These are phyloP conservation scores for Aspergillus transmontanensis DNA, from an alignment of 2,329 filamentous ascomycete genomes.

Conservation along the genomic window DNA sequence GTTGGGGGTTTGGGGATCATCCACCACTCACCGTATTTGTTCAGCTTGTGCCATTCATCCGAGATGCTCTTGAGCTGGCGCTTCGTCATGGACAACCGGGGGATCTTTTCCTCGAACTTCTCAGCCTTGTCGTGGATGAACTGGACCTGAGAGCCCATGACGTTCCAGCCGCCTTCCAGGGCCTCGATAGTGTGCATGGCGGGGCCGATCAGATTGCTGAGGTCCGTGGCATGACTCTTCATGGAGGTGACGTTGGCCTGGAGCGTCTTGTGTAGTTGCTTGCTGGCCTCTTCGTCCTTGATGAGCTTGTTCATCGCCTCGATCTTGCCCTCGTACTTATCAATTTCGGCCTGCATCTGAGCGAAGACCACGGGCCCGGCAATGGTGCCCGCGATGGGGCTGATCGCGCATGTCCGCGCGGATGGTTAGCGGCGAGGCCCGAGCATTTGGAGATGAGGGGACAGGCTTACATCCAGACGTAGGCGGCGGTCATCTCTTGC, in stretches of 20 bases:
- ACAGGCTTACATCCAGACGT: background rate
- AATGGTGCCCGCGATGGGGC: background rate
- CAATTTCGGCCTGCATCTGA: background rate
- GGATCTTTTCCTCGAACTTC: background rate
- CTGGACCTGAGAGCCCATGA: background rate
- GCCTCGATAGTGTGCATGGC: background rate
- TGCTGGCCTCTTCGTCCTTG: background rate
- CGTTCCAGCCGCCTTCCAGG: background rate
- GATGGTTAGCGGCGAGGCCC: no score
- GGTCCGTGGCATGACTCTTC: background rate
- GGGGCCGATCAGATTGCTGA: background rate
- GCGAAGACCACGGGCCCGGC: background rate
- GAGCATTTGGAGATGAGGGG: no score
- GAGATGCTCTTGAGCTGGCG: background rate
- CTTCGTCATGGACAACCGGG: background rate
- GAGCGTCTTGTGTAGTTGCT: background rate
- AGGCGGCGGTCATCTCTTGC: background rate
- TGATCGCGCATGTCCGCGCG: background rate
- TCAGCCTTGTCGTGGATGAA: background rate
- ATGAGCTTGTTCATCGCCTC: background rate
- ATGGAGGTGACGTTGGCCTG: background rate
- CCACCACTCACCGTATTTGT: background rate
- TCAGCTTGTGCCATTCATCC: background rate
- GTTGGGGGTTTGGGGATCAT: no score
- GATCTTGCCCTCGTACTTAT: background rate